phyloP scores from a whole-genome alignment of 257 asterid genomes.

The Penstemon newberryi region DNA sequence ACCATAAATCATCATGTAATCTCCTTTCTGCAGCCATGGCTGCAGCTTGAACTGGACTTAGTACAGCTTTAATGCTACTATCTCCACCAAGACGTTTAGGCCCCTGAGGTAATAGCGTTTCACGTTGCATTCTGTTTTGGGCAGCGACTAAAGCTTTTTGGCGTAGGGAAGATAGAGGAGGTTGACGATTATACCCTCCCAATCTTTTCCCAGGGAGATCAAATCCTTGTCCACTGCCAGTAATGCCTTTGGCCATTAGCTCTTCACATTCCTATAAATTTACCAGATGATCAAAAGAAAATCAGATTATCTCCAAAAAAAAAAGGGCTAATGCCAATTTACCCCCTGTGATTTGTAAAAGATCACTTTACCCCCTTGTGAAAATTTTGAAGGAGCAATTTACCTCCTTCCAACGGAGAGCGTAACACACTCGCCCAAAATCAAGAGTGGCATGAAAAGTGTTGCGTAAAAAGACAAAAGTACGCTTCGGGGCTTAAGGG shows the following conservation, averaged over 20 bases:
- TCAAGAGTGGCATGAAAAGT: too few species aligned
- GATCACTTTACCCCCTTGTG: too few species aligned
- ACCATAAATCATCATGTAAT: slow-evolving; percentile 76
- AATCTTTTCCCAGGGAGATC: slow-evolving; percentile 76
- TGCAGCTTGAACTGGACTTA: slow-evolving; percentile 82
- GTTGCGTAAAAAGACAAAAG: too few species aligned
- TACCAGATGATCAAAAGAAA: background rate
- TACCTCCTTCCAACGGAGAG: too few species aligned
- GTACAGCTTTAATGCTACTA: slow-evolving; percentile 56
- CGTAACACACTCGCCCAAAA: too few species aligned
- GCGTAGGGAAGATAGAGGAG: slow-evolving; percentile 53
- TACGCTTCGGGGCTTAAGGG: too few species aligned
- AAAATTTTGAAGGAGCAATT: too few species aligned
- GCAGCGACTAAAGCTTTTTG: slow-evolving; percentile 72
- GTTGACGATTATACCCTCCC: slow-evolving; percentile 80
- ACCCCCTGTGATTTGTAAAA: too few species aligned
- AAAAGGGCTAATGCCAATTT: background rate
- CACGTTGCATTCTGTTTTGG: slow-evolving; percentile 51
- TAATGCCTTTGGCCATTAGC: slow-evolving; percentile 67
- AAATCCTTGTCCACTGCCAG: slow-evolving; percentile 77
- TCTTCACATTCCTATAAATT: slow-evolving; percentile 73
- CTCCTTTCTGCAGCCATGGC: slow-evolving; percentile 98
- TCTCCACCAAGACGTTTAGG: slow-evolving; percentile 78
- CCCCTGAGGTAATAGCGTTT: slow-evolving; percentile 53
- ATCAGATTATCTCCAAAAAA: background rate